Evolutionary conservation across 2,329 filamentous ascomycete genomes (phyloP).

Genomic region (Fusarium luffae): DNA sequence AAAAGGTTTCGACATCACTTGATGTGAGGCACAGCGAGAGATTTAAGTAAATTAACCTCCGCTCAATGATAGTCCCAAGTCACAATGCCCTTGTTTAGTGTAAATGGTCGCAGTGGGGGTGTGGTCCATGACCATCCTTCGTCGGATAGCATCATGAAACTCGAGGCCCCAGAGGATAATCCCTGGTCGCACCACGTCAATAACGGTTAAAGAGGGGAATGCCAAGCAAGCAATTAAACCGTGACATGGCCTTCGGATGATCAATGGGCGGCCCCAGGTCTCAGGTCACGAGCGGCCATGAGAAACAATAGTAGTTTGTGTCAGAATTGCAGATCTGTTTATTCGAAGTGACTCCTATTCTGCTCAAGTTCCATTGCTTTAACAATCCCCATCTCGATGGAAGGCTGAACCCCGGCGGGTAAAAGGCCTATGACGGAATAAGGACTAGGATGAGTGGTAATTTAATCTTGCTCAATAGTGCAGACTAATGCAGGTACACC

Average conservation of each 20-base stretch:
- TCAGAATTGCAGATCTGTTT: conserved; percentile 20
- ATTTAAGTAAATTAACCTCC: conserved; percentile 40
- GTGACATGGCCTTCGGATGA: conserved; percentile 25
- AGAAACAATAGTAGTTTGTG: conserved; percentile 14
- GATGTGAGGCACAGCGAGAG: conserved; percentile 34
- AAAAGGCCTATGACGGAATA: conserved; percentile 11
- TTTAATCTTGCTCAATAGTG: conserved; percentile 28
- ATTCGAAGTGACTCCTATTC: conserved; percentile 14
- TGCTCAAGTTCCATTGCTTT: not conserved
- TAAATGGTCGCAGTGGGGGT: conserved; percentile 38
- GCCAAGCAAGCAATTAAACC: conserved; percentile 39
- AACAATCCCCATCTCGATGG: not conserved
- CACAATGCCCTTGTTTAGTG: conserved; percentile 38
- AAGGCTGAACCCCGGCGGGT: not conserved
- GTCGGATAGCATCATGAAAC: conserved; percentile 42
- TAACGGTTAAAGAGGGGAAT: conserved; percentile 36
- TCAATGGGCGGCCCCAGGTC: conserved; percentile 25
- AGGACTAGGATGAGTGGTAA: conserved; percentile 17
- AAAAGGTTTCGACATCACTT: not conserved
- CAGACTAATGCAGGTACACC: conserved; percentile 38
- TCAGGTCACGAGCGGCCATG: conserved; percentile 10
- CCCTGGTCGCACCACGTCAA: conserved; percentile 31
- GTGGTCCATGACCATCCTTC: conserved; percentile 28
- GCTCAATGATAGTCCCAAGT: conserved; percentile 9
- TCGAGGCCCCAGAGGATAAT: conserved; percentile 23